Base-by-base conservation (phyloP, 768 basidiomycete genomes). In the Xanthoconium purpureum region DNA sequence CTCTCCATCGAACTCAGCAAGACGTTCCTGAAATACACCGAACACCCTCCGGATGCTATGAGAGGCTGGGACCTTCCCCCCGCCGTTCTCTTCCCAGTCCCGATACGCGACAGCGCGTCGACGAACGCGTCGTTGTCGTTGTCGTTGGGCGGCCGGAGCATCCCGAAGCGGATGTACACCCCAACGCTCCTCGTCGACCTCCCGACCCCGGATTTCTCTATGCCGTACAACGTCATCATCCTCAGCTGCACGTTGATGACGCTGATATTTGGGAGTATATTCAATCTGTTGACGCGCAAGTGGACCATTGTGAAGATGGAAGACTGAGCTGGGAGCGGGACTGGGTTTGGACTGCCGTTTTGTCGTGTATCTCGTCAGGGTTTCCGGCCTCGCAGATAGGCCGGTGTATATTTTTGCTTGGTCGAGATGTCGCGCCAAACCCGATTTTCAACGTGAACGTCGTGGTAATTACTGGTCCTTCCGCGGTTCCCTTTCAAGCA, bases 171-270 rank as follows among this genome's bases (percentile, higher is more conserved):
- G 44, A 80, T 97, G 45, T 96, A 96, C 71, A 94, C 92, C 2
- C 78, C 84, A 0, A 80, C 87, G 10, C 78, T 96, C 28, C 83
- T 98, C 37, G 84, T 95, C 44, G 93, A 95, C 70, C 81, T 97
- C n/a, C 89, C 96, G n/a, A 94, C 93, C 36, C 97, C 96, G 0
- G 97, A 98, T 71, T 98, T 98, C 70, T 94, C 91, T 71, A 98
- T 98, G 97, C 97, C 97, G 1, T 98, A 98, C 76, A 99, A 98
- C 74, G 96, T 98, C 46, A 98, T 98, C 73, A 98, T 98, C 66
- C 89, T 98, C 78, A 94, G 84, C 56, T 92, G 89, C 67, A 94
- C 93, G 11, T 76, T 98, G 40, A 81, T 97, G 50, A 94, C 95
- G 45, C 84, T 97, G 60, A 85, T 95, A 52, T 98, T 99, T 72